Evolutionary conservation across 2,329 filamentous ascomycete species (phyloP), one percentile per base, ranked within the genome.

Genomic region (Verticillium tricorpus): DNA sequence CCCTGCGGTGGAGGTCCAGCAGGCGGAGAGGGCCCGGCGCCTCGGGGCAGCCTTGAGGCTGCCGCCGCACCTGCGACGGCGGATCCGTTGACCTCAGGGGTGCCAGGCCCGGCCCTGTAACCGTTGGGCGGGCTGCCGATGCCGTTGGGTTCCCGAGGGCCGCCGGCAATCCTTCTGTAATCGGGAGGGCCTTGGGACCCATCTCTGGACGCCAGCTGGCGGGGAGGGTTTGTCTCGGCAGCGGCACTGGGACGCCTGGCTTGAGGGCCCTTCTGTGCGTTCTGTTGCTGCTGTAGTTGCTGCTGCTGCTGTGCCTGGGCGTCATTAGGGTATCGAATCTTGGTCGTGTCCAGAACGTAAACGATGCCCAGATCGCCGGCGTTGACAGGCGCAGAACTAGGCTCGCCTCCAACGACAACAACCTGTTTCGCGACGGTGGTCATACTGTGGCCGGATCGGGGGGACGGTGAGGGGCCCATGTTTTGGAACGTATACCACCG

Each of bases 401-500:
- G 95, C 75, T 99, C 96, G 66, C 95, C 95, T 40, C 92, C 96
- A 35, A 98, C 82, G 50, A 98, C 92, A 57, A 98, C 89, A 65
- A 99, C 89, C 63, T 93, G 91, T 74, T 97, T 97, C 34, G 92
- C 92, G 65, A 94, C 92, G 2, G 93, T 89, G 2, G 95, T 98
- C 95, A 99, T 98, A 74, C 93, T 97, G 74, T 99, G 95, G 1
- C 95, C 95, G 17, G 94, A 98, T 63, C 95, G 85, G 35, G 95
- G 89, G 3, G 93, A 97, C 0, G 95, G 95, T 1, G 93, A 96
- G 3, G 93, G 93, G 0, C 95, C 95, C 95, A 99, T 99, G 72
- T 99, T 99, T 72, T 99, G 95, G 77, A 99, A 99, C 39, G 95
- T 99, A 74, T 98, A 99, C 95, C 95, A 99, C 63, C 95, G 87